Evolutionary conservation across 306 rosid genomes (phyloP).

Genomic region (Cucurbita moschata): DNA sequence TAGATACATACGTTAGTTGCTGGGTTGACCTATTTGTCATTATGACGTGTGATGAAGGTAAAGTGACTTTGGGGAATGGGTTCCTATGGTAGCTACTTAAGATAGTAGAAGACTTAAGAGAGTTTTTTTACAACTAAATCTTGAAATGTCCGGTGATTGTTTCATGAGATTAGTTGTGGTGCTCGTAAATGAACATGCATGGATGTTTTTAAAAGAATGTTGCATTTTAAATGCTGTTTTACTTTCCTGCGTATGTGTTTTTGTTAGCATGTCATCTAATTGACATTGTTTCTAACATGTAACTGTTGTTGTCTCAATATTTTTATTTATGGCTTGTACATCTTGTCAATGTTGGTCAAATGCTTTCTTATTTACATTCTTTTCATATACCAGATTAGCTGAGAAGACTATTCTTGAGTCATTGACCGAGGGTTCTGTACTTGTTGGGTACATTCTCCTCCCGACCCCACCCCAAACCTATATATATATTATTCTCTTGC

Average conservation of each 20-base stretch:
- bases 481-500: not conserved
- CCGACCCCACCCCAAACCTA: not conserved
- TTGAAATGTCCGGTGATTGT: not conserved
- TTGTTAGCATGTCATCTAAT: not conserved
- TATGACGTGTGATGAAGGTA: not conserved
- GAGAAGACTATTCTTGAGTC: conserved; percentile 68
- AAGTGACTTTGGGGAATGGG: not conserved
- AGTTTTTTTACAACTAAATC: not conserved
- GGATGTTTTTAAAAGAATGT: not conserved
- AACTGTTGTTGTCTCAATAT: not conserved
- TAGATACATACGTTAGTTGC: not conserved
- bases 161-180: not conserved
- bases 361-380: conserved; percentile 13
- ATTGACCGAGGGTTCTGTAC: conserved; percentile 31
- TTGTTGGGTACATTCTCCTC: conserved; percentile 43
- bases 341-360: not conserved
- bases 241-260: not conserved
- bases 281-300: not conserved
- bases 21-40: not conserved
- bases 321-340: not conserved
- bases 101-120: not conserved
- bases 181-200: not conserved
- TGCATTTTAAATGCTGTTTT: not conserved
- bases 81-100: not conserved
- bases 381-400: conserved; percentile 46